phyloP scores from a whole-genome alignment of 306 rosid genomes.

The Cucumis sativus region DNA sequence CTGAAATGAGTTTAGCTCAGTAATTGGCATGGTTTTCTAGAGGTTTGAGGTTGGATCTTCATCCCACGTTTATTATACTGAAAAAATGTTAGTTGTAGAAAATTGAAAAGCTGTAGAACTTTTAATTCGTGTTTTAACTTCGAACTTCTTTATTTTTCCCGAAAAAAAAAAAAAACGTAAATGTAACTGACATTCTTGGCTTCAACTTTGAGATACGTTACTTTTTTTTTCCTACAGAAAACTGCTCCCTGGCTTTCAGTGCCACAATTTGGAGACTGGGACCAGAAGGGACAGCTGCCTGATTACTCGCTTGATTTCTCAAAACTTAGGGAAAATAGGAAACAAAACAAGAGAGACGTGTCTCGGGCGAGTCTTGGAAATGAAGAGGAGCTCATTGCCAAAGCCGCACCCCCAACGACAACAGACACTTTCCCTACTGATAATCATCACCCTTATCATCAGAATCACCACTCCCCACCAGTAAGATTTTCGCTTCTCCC shows the following conservation, averaged over 20 bases:
- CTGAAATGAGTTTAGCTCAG: no score
- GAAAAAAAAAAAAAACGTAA: no score
- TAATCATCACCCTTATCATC: slow-evolving; percentile 34
- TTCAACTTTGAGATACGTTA: not conserved
- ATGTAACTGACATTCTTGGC: not conserved
- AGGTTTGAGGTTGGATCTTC: no score
- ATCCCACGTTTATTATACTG: no score
- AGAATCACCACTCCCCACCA: slow-evolving; percentile 54
- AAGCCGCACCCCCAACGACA: slow-evolving; percentile 24
- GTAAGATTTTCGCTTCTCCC: slow-evolving; percentile 39
- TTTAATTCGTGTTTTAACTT: not conserved
- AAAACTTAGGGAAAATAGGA: slow-evolving; percentile 84
- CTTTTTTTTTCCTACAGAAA: slow-evolving; percentile 30
- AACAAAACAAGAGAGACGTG: slow-evolving; percentile 78
- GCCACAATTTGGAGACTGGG: slow-evolving; percentile 99
- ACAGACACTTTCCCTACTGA: slow-evolving; percentile 30
- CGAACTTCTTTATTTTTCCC: no score
- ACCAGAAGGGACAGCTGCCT: slow-evolving; percentile 75
- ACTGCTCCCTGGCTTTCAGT: slow-evolving; percentile 73
- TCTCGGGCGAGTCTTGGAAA: slow-evolving; percentile 94
- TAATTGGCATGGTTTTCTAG: no score
- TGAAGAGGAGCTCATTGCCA: slow-evolving; percentile 67
- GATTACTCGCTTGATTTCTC: slow-evolving; percentile 95
- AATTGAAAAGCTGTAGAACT: not conserved
- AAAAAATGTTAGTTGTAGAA: not conserved